phyloP scores from a whole-genome alignment of 768 basidiomycete genomes.

The Suillus tomentosus region DNA sequence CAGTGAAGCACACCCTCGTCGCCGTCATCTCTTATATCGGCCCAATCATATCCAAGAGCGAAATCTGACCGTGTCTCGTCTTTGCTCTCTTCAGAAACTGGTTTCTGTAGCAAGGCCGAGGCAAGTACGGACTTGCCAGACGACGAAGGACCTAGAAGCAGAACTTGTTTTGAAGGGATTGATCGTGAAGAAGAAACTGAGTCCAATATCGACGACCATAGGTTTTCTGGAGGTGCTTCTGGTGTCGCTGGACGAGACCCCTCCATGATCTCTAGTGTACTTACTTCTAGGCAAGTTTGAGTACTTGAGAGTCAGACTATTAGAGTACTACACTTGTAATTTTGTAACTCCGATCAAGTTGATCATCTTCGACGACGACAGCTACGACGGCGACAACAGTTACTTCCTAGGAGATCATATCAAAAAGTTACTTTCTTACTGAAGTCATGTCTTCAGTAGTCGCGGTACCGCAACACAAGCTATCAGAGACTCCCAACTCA shows the following conservation, averaged over 20 bases:
- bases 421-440: slow-evolving; percentile 18
- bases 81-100: slow-evolving; percentile 53
- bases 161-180: slow-evolving; percentile 83
- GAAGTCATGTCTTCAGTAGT: slow-evolving; percentile 42
- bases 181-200: slow-evolving; percentile 80
- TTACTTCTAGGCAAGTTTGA: background rate
- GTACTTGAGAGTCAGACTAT: background rate
- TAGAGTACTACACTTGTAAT: background rate
- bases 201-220: slow-evolving; percentile 94
- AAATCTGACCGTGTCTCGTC: slow-evolving; percentile 70
- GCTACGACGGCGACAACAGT: background rate
- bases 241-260: slow-evolving; percentile 66
- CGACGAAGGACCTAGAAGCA: slow-evolving; percentile 79
- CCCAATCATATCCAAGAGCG: slow-evolving; percentile 90
- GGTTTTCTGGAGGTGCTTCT: slow-evolving; percentile 72
- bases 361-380: slow-evolving; percentile 15
- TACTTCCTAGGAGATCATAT: background rate
- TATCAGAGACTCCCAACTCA: slow-evolving; percentile 69
- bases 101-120: slow-evolving; percentile 71
- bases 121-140: slow-evolving; percentile 79
- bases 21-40: slow-evolving; percentile 87
- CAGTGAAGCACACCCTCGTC: slow-evolving; percentile 77
- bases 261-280: slow-evolving; percentile 30
- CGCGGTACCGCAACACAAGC: slow-evolving; percentile 60
- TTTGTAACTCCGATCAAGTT: slow-evolving; percentile 31